Conservation (phyloP, 2,329 filamentous ascomycete genomes). For the Didymella arachidicola region DNA sequence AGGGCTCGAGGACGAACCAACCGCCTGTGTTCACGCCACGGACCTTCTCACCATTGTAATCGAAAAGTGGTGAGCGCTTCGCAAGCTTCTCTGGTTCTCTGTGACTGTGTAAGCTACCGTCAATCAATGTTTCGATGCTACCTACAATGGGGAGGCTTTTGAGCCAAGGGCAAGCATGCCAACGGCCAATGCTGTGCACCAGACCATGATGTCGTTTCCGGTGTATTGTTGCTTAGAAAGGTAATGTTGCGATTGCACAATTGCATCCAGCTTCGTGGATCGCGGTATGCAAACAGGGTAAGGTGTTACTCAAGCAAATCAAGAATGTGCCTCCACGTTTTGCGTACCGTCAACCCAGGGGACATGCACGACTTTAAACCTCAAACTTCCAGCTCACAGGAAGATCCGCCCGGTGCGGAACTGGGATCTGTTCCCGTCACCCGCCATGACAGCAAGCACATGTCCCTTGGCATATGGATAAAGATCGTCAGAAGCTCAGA, state of each 20-base stretch:
- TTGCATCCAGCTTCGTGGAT: slow-evolving; percentile 21
- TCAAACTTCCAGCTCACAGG: slow-evolving; percentile 8
- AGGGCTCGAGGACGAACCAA: slow-evolving; percentile 70
- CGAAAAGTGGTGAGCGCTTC: slow-evolving; percentile 55
- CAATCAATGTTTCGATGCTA: neutral
- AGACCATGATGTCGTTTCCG: slow-evolving; percentile 34
- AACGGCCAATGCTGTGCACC: slow-evolving; percentile 35
- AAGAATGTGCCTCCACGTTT: slow-evolving; percentile 15
- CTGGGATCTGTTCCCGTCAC: slow-evolving; percentile 16
- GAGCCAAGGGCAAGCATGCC: slow-evolving; percentile 43
- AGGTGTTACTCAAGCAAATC: slow-evolving; percentile 23
- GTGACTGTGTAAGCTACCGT: neutral
- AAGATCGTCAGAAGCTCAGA: slow-evolving; percentile 18
- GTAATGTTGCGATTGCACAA: slow-evolving; percentile 20
- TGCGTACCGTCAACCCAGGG: slow-evolving; percentile 12
- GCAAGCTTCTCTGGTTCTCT: slow-evolving; percentile 28
- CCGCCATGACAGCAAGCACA: slow-evolving; percentile 19
- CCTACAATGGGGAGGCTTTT: slow-evolving; percentile 45
- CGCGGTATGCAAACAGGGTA: slow-evolving; percentile 8
- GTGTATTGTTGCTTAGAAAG: slow-evolving; percentile 17
- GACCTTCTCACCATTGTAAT: slow-evolving; percentile 63
- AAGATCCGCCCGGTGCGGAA: slow-evolving; percentile 9
- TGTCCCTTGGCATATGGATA: slow-evolving; percentile 6
- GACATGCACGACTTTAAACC: slow-evolving; percentile 22
- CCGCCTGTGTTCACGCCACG: slow-evolving; percentile 72